These are phyloP conservation scores for Chalciporus chontae DNA, from an alignment of 768 basidiomycete species.

Conservation along the genomic window DNA sequence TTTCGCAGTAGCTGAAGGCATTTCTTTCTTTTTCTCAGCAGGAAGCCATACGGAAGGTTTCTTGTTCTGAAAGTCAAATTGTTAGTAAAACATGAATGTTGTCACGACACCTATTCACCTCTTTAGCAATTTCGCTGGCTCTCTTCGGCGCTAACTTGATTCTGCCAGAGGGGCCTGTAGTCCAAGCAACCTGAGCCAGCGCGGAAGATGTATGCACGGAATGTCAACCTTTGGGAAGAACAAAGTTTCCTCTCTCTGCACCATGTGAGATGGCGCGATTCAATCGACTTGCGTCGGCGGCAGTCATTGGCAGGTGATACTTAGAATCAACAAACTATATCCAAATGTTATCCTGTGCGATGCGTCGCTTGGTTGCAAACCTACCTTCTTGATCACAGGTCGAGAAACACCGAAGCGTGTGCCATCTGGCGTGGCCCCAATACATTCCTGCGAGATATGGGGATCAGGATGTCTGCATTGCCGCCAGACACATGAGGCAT, in stretches of 20 bases:
- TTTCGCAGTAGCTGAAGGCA: neutral
- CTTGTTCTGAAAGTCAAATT: slow-evolving; percentile 8
- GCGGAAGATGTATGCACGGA: neutral
- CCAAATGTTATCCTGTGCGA: neutral
- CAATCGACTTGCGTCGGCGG: slow-evolving; percentile 44
- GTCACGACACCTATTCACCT: slow-evolving; percentile 7
- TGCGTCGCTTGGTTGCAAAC: neutral
- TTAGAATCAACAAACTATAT: slow-evolving; percentile 51
- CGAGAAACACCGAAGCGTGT: slow-evolving; percentile 73
- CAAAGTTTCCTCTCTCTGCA: slow-evolving; percentile 47
- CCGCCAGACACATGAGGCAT: slow-evolving; percentile 21
- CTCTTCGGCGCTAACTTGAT: slow-evolving; percentile 22
- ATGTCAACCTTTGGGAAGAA: slow-evolving; percentile 50
- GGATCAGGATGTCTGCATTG: slow-evolving; percentile 4
- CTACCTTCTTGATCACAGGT: slow-evolving; percentile 75
- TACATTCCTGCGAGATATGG: slow-evolving; percentile 57
- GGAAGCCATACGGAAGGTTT: slow-evolving; percentile 5
- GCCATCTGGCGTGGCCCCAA: slow-evolving; percentile 61
- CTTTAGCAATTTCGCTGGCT: slow-evolving; percentile 6
- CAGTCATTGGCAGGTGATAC: slow-evolving; percentile 48
- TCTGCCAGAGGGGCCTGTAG: slow-evolving; percentile 26
- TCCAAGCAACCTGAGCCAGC: neutral
- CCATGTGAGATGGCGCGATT: slow-evolving; percentile 55
- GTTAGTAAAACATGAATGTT: neutral
- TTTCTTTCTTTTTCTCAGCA: neutral